Base-by-base conservation (phyloP, 768 basidiomycete species). In the Tulasnella sp. region DNA sequence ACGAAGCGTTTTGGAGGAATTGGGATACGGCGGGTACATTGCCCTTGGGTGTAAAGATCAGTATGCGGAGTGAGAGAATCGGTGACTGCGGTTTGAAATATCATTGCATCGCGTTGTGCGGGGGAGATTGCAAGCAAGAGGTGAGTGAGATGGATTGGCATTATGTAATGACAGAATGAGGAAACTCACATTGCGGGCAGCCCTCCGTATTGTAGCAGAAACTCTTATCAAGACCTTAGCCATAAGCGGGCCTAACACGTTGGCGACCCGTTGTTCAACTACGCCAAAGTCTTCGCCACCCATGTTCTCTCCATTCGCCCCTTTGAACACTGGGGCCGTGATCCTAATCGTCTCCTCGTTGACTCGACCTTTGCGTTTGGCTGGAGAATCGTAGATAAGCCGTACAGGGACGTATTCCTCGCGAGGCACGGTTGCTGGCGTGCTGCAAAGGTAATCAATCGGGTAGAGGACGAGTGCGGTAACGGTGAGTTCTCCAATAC, bases 11-110 rank as follows among this genome's bases (percentile, higher is more conserved):
- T 21, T 80, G 77, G 49, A 98, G 77, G 64, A 81, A 82, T 64
- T 80, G 75, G 61, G 87, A 82, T 60, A 99, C 84, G 54, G 84
- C 81, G 31, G 75, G 72, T 61, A 98, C 84, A 69, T 97, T 92
- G 31, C 89, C 87, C 68, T 94, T 96, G 4, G 90, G 89, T 4
- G 94, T 94, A 69, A 86, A 94, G 29, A 97, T 81, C 36, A 96
- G 79, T 69, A 96, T 77, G 65, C 85, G 84, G 15, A 97, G 74
- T 19, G 83, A 80, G 42, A 94, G 74, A 54, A 91, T 86, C 46
- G 86, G 85, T 51, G 86, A 75, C 88, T 93, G 68, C 27, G 34
- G 36, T n/a, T 15, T 35, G n/a, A n/a, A n/a, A n/a, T n/a, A n/a
- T n/a, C n/a, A n/a, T n/a, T n/a, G n/a, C n/a, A n/a, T n/a, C n/a